Conservation (phyloP, 352 stramenopile genomes). For the Globisporangium parvum region DNA sequence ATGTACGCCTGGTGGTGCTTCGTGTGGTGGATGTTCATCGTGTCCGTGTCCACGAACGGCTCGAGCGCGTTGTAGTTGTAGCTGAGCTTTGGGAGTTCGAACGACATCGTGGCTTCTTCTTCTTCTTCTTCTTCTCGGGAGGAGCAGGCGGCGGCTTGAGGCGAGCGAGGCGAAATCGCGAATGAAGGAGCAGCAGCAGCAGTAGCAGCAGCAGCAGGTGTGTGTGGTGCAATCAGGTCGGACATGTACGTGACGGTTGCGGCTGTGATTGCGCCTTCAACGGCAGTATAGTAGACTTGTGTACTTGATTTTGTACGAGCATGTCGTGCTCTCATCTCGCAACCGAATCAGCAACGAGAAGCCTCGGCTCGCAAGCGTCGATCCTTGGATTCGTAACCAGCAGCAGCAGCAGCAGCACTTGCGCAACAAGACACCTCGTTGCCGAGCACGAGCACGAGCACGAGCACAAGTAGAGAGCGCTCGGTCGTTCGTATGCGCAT, state of each 20-base stretch:
- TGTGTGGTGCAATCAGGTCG: not conserved
- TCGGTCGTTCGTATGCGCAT: no score
- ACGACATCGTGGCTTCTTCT: conserved; percentile 43
- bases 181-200: conserved; percentile 13
- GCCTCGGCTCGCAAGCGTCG: not conserved
- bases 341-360: not conserved
- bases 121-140: conserved; percentile 3
- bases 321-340: not conserved
- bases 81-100: conserved; percentile 70
- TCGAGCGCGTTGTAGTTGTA: conserved; percentile 88
- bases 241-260: no score
- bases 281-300: not conserved
- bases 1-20: conserved; percentile 90
- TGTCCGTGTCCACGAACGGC: conserved; percentile 84
- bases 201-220: not conserved
- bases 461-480: no score
- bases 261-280: not conserved
- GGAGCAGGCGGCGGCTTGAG: conserved; percentile 13
- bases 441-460: no score
- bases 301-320: not conserved
- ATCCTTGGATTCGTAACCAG: not conserved
- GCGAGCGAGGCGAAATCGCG: conserved; percentile 27
- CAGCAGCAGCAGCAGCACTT: not conserved
- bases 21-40: conserved; percentile 91
- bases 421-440: no score